Conservation (phyloP, 305 asterid species). For the Coffea humblotiana region DNA sequence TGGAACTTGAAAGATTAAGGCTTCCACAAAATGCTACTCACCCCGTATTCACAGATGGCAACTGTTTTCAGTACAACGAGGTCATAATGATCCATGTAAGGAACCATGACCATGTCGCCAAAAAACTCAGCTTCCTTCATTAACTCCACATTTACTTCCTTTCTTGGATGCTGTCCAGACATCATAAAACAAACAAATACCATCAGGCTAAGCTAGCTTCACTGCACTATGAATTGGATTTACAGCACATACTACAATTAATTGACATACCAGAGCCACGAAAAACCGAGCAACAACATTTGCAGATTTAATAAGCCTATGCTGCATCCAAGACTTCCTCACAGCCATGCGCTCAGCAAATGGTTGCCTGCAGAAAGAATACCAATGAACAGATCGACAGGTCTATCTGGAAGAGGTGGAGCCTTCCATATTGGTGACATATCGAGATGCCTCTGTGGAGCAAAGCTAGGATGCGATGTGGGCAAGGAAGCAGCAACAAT, state of each 20-base stretch:
- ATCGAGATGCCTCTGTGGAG: constrained; percentile 75
- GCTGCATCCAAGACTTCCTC: constrained; percentile 95
- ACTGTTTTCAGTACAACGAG: constrained; percentile 89
- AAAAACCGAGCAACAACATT: constrained; percentile 77
- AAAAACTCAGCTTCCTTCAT: constrained; percentile 90
- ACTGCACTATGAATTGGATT: neutral
- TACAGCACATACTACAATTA: constrained; percentile 17
- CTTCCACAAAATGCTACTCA: constrained; percentile 30
- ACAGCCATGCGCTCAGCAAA: constrained; percentile 98
- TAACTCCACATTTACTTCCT: constrained; percentile 82
- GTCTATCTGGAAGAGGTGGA: constrained; percentile 57
- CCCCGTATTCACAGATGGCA: constrained; percentile 98
- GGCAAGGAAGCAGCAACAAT: constrained; percentile 85
- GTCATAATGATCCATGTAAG: constrained; percentile 93
- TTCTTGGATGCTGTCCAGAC: constrained; percentile 69
- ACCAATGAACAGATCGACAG: constrained; percentile 85
- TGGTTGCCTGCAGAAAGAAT: constrained; percentile 96
- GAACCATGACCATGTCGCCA: constrained; percentile 88
- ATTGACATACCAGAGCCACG: constrained; percentile 83
- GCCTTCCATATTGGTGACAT: constrained; percentile 75
- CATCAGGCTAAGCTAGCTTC: too few relatives aligned
- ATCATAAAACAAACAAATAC: neutral
- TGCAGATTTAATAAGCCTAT: constrained; percentile 54
- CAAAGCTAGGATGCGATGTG: constrained; percentile 71
- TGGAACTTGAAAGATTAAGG: constrained; percentile 7